Base-by-base conservation (phyloP, 768 basidiomycete species). In the Mycena vitilis region DNA sequence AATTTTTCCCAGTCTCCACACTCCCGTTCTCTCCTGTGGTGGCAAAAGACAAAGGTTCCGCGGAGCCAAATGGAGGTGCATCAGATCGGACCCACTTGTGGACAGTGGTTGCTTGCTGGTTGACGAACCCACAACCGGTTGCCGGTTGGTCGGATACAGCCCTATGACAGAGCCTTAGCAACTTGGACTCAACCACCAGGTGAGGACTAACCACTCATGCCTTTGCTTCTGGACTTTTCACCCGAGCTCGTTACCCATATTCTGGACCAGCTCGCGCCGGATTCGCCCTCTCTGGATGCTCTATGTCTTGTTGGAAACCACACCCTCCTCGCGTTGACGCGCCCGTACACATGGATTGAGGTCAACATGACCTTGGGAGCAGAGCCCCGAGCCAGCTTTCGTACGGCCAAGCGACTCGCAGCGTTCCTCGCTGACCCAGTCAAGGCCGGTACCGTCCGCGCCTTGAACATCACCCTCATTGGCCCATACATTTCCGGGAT, bases 291-390 rank as follows among this genome's bases (percentile, higher is more conserved):
- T 0, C 47, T 60, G 18, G 25, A 49, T 36, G 36, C 30, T 37
- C 47, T 60, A 12, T 60, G 47, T 12, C 59, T 60, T 7, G 34
- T 34, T 11, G 47, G 59, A 13, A 60, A 60, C 30, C 59, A 38
- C n/a, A 60, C 48, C 25, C 59, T 60, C 16, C 47, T 60, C 34
- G 47, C 59, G 1, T 16, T 60, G 12, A 18, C 36, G 8, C 45
- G 59, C 2, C 59, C 59, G 13, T 49, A 48, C 48, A 60, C 59
- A 15, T 60, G 59, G 59, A 9, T 10, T 3, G 59, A 60, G 34
- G 34, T 60, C 10, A 49, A 49, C n/a, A 20, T 60, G 45, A 22
- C 23, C 20, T 18, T 60, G 30, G 48, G 59, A 10, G 59, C 25
- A 10, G 48, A 60, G 5, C 15, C 16, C 9, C 37, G 10, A 20